phyloP scores from a whole-genome alignment of 345 rosid genomes.

The Ceriops decandra region DNA sequence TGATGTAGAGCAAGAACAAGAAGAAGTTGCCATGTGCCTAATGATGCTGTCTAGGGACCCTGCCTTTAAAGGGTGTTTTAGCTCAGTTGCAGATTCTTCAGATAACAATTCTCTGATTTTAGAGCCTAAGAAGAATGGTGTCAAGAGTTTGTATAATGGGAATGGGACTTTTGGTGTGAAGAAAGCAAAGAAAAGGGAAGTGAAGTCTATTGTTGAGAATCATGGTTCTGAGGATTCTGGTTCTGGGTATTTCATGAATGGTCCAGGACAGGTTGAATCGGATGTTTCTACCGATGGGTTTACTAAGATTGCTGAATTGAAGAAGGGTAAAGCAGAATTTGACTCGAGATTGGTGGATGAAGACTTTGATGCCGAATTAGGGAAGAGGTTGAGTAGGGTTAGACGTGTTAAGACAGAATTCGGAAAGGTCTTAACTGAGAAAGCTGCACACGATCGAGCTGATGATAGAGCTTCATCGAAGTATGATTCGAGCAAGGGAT shows the following conservation, averaged over 20 bases:
- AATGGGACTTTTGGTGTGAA: constrained; percentile 32
- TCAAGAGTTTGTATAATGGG: constrained; percentile 27
- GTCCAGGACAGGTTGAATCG: constrained; percentile 54
- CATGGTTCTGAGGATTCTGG: constrained; percentile 55
- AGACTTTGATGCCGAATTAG: constrained; percentile 31
- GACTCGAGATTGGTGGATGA: constrained; percentile 38
- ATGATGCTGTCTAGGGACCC: constrained; percentile 87
- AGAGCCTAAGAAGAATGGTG: constrained; percentile 49
- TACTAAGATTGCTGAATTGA: constrained; percentile 26
- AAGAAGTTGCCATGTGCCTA: constrained; percentile 70
- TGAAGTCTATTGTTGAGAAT: constrained; percentile 27
- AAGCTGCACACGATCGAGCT: constrained; percentile 20
- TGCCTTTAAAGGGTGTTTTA: constrained; percentile 46
- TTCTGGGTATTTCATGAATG: constrained; percentile 63
- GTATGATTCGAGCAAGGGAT: constrained; percentile 42
- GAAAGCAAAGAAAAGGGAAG: constrained; percentile 23
- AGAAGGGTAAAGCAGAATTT: constrained; percentile 33
- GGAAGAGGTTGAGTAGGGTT: constrained; percentile 35
- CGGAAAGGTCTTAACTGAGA: constrained; percentile 24
- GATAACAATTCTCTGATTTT: constrained; percentile 61
- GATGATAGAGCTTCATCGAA: constrained; percentile 38
- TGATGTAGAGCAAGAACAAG: constrained; percentile 70
- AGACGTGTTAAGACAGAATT: constrained; percentile 28
- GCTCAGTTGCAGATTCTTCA: constrained; percentile 61
- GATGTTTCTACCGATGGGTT: constrained; percentile 49